These are phyloP conservation scores for Metschnikowia hibisci DNA, from an alignment of 805 yeast genomes.

Conservation along the genomic window DNA sequence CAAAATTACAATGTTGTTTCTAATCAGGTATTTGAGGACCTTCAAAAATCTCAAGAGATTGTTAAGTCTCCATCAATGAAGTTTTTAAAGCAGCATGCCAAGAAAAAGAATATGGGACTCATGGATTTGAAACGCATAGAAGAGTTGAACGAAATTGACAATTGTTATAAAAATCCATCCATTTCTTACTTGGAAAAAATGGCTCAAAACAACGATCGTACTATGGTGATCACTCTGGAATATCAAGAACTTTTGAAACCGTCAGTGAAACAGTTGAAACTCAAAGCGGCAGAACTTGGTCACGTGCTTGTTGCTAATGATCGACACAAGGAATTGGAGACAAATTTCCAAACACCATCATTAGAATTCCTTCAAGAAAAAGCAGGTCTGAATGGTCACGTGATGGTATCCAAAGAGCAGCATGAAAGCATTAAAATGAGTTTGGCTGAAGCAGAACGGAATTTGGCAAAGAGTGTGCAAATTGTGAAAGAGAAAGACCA, in stretches of 20 bases:
- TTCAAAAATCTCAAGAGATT: slow-evolving; percentile 2
- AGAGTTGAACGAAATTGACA: slow-evolving; percentile 9
- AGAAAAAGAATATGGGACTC: slow-evolving; percentile 14
- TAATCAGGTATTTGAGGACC: slow-evolving; percentile 4
- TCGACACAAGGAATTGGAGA: slow-evolving; percentile 3
- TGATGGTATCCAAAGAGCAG: slow-evolving; percentile 4
- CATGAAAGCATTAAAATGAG: not conserved
- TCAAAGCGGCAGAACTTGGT: slow-evolving; percentile 4
- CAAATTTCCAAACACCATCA: slow-evolving; percentile 3
- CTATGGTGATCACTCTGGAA: not conserved
- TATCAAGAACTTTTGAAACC: slow-evolving; percentile 1
- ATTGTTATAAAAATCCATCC: slow-evolving; percentile 18
- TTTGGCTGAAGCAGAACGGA: not conserved
- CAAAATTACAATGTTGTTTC: slow-evolving; percentile 3
- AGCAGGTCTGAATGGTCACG: not conserved
- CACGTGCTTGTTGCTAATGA: slow-evolving; percentile 8
- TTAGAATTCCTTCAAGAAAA: slow-evolving; percentile 7
- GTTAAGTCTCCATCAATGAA: slow-evolving; percentile 10
- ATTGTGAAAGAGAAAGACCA: not conserved
- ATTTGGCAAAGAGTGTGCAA: not conserved
- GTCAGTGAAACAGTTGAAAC: slow-evolving; percentile 1
- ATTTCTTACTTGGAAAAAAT: slow-evolving; percentile 9
- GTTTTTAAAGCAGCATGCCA: slow-evolving; percentile 16
- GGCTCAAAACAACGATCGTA: not conserved
- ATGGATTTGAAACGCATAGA: slow-evolving; percentile 9